These are phyloP conservation scores for Leucaena leucocephala DNA, from an alignment of 306 rosid genomes.

Conservation along the genomic window DNA sequence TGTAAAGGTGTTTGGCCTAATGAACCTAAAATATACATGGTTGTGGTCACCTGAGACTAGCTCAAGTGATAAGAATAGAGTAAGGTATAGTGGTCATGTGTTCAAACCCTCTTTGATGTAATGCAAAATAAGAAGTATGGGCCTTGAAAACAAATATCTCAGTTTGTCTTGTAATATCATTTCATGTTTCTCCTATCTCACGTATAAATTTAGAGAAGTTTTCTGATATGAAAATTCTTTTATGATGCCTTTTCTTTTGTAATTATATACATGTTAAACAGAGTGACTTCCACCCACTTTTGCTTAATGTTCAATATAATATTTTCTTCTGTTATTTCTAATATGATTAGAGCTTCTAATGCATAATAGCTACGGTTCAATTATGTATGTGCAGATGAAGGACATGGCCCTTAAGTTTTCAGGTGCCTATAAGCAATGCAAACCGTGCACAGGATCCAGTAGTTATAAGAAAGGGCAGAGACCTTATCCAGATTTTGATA, in stretches of 20 bases:
- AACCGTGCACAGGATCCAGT: constrained; percentile 74
- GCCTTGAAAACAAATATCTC: not conserved
- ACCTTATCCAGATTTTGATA: constrained; percentile 84
- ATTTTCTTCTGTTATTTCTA: not conserved
- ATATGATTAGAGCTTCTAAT: constrained; percentile 3
- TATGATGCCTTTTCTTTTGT: not conserved
- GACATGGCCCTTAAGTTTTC: constrained; percentile 88
- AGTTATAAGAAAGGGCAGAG: constrained; percentile 77
- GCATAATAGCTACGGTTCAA: not conserved
- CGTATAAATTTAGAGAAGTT: not conserved
- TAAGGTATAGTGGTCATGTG: not conserved
- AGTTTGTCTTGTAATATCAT: constrained; percentile 6
- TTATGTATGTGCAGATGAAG: constrained; percentile 65
- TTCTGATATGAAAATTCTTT: not conserved
- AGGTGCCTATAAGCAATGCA: constrained; percentile 83
- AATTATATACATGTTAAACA: not conserved
- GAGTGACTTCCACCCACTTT: not conserved
- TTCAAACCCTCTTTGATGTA: not conserved
- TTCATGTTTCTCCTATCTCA: constrained; percentile 22
- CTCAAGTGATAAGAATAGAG: not conserved
- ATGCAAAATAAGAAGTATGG: not conserved
- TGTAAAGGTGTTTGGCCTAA: constrained; percentile 3
- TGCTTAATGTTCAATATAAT: not conserved
- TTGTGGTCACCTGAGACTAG: not conserved
- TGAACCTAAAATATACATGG: not conserved